Evolutionary conservation across 2,329 filamentous ascomycete species (phyloP).

Genomic region (Nemania sp.): DNA sequence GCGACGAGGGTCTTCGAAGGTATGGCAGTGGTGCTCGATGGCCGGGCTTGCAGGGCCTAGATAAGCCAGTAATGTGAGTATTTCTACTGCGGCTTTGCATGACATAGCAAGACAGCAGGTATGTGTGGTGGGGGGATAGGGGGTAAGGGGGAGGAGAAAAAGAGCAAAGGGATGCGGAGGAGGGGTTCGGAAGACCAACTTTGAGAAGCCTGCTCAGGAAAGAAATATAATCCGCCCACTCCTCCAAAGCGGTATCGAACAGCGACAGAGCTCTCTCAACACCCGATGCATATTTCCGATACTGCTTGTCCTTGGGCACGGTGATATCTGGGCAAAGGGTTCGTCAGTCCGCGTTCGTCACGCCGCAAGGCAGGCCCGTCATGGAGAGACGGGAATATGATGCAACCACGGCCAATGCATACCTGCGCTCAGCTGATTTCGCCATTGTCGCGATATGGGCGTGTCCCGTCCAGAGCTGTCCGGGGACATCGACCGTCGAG

Average conservation of each 20-base stretch:
- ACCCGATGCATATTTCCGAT: constrained; percentile 85
- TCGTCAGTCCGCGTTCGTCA: constrained; percentile 21
- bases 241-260: constrained; percentile 91
- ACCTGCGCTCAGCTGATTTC: constrained; percentile 78
- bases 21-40: constrained; percentile 69
- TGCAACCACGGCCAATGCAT: constrained; percentile 39
- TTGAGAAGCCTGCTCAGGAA: constrained; percentile 91
- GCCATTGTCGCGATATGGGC: constrained; percentile 74
- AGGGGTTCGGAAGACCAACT: constrained; percentile 52
- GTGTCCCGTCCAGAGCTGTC: constrained; percentile 82
- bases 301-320: constrained; percentile 65
- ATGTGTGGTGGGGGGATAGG: no score
- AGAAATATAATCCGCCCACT: constrained; percentile 99
- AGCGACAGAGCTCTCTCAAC: constrained; percentile 85
- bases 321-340: constrained; percentile 51
- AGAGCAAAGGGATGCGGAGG: background rate
- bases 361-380: background rate
- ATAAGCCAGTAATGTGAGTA: constrained; percentile 33
- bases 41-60: constrained; percentile 86
- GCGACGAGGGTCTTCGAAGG: constrained; percentile 83
- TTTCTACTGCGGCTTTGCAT: constrained; percentile 7
- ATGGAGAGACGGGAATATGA: background rate
- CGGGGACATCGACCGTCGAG: constrained; percentile 68
- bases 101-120: no score
- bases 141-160: background rate